Evolutionary conservation across 2,329 filamentous ascomycete genomes (phyloP).

Genomic region (Ophiostoma tasmaniense): DNA sequence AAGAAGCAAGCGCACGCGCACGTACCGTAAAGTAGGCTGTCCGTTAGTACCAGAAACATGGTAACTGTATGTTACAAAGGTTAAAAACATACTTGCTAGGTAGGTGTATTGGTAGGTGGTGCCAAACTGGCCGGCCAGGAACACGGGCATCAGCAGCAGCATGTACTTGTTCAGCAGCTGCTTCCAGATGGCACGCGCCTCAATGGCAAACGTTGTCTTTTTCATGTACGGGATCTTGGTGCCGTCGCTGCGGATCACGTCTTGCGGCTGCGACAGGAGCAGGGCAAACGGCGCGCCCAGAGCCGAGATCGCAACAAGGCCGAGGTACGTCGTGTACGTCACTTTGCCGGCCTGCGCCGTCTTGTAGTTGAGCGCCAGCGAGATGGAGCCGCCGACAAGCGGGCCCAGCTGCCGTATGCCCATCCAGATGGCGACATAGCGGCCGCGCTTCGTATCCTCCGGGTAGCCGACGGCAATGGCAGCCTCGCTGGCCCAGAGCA

Average conservation of each 20-base stretch:
- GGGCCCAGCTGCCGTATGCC: neutral
- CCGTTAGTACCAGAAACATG: too few relatives aligned
- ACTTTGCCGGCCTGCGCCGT: neutral
- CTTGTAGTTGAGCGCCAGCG: conserved; percentile 1
- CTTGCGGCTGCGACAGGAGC: neutral
- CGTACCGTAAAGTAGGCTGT: neutral
- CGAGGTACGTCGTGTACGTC: neutral
- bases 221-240: neutral
- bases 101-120: conserved; percentile 1
- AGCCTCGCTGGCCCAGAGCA: neutral
- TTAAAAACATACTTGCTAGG: neutral
- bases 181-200: neutral
- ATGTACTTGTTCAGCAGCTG: neutral
- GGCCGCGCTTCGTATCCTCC: neutral
- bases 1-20: neutral
- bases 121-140: neutral
- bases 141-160: neutral
- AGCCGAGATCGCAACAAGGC: neutral
- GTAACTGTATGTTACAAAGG: too few relatives aligned
- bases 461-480: neutral
- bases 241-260: neutral
- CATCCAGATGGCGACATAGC: conserved; percentile 1
- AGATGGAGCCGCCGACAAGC: neutral
- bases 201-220: neutral
- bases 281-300: neutral